Base-by-base conservation (phyloP, 345 rosid genomes). In the Moricandia arvensis region DNA sequence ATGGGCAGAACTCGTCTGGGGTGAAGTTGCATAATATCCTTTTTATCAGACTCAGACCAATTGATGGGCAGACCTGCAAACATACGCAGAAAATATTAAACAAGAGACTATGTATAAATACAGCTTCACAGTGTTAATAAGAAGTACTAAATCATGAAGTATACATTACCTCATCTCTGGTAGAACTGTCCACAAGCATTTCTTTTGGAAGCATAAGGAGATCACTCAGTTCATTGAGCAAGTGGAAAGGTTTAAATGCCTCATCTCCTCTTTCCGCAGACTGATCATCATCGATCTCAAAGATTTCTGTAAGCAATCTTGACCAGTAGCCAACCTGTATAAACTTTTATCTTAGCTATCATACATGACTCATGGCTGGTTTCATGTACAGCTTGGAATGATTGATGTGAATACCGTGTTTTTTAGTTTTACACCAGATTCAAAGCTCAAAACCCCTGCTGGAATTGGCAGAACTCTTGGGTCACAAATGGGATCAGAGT, bases 151-250 rank as follows among this genome's bases (percentile, higher is more conserved):
- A 77, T 43, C 8, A 31, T 75, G 61, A 29, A 58, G 16, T 18
- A 63, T 17, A 85, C 47, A 55, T 64, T 43, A 77, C 98, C 97
- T 96, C 98, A 74, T 74, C 83, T 81, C 98, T 83, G 51, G 83
- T 73, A 11, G 91, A 85, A 59, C 82, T 79, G 66, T 93, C 97
- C 64, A 89, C 68, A 54, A 96, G 85, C 97, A 93, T 85, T 80
- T 96, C 98, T 81, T 96, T 93, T 34, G 99, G 99, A 75, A 96
- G 90, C 99, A 96, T 93, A 65, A 96, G 82, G 72, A 96, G 97
- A 85, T 93, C 95, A 17, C 99, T 93, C 73, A 96, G 78, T 78
- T 84, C 88, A 77, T 87, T 88, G 24, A 96, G 93, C 79, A 88
- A 90, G 30, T 15, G 24, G 77, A 93, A 96, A 73, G 88, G 73